These are phyloP conservation scores for Solanum ossicruentum DNA, from an alignment of 257 asterid genomes.

Conservation along the genomic window DNA sequence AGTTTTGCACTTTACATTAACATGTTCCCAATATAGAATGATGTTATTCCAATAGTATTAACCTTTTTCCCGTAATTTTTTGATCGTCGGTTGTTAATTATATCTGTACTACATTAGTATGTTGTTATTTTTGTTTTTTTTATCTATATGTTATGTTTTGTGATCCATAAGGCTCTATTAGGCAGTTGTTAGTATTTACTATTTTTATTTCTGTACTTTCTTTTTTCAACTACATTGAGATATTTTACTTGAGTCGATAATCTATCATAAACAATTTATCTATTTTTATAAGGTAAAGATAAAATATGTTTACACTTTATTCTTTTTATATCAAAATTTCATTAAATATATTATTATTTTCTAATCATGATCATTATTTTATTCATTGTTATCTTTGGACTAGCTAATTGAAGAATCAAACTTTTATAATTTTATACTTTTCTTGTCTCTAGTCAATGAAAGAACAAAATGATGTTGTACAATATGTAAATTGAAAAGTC, in stretches of 20 bases:
- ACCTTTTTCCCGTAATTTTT: neutral
- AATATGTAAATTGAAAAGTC: neutral
- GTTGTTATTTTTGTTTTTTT: too few relatives aligned
- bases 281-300: neutral
- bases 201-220: neutral
- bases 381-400: neutral
- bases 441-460: neutral
- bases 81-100: neutral
- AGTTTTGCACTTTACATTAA: neutral
- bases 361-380: neutral
- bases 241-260: fast-evolving
- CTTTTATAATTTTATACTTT: neutral
- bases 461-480: neutral
- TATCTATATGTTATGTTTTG: too few relatives aligned
- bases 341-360: neutral
- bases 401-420: neutral
- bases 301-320: fast-evolving
- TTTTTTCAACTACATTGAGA: fast-evolving
- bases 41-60: neutral
- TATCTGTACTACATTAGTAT: neutral
- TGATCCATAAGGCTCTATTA: neutral
- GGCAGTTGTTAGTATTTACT: neutral
- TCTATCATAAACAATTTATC: neutral
- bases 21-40: neutral
- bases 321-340: too few relatives aligned